Conservation (phyloP, 2,329 filamentous ascomycete genomes). For the Thielaviopsis ethacetica region DNA sequence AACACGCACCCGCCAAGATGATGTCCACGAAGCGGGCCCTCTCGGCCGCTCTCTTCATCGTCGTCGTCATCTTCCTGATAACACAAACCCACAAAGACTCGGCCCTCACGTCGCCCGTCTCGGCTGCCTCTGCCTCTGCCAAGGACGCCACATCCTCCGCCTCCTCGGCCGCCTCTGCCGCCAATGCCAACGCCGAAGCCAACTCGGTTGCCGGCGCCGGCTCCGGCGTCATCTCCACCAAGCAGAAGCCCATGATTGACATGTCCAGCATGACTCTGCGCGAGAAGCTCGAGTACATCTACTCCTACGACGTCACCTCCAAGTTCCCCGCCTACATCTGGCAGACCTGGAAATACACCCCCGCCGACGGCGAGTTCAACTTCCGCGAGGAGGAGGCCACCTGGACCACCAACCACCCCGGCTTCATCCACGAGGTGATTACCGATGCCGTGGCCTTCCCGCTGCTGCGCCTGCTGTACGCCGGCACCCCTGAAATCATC, state of each 20-base stretch:
- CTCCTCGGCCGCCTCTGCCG: slow-evolving; percentile 3
- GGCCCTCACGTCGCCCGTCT: slow-evolving; percentile 17
- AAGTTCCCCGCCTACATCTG: slow-evolving; percentile 97
- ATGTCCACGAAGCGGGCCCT: slow-evolving; percentile 64
- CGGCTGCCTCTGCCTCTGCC: slow-evolving; percentile 19
- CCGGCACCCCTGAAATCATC: slow-evolving; percentile 60
- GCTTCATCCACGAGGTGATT: slow-evolving; percentile 91
- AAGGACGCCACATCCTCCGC: slow-evolving; percentile 9
- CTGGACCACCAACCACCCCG: slow-evolving; percentile 75
- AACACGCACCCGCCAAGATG: slow-evolving; percentile 33
- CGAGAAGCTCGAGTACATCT: slow-evolving; percentile 81
- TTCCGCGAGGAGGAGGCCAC: slow-evolving; percentile 76
- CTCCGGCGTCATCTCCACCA: slow-evolving; percentile 13
- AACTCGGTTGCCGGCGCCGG: slow-evolving; percentile 11
- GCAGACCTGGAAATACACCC: slow-evolving; percentile 94
- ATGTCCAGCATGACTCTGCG: slow-evolving; percentile 53
- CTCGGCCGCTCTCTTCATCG: slow-evolving; percentile 49
- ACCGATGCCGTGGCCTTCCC: slow-evolving; percentile 76
- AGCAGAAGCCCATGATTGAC: slow-evolving; percentile 51
- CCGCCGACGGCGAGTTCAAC: slow-evolving; percentile 58
- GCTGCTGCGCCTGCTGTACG: slow-evolving; percentile 73
- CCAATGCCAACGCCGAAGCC: slow-evolving; percentile 15
- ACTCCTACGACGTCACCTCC: slow-evolving; percentile 72
- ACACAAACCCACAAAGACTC: slow-evolving; percentile 36
- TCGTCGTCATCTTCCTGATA: slow-evolving; percentile 55